phyloP scores from a whole-genome alignment of 2,329 filamentous ascomycete genomes.

The Botrytis squamosa region DNA sequence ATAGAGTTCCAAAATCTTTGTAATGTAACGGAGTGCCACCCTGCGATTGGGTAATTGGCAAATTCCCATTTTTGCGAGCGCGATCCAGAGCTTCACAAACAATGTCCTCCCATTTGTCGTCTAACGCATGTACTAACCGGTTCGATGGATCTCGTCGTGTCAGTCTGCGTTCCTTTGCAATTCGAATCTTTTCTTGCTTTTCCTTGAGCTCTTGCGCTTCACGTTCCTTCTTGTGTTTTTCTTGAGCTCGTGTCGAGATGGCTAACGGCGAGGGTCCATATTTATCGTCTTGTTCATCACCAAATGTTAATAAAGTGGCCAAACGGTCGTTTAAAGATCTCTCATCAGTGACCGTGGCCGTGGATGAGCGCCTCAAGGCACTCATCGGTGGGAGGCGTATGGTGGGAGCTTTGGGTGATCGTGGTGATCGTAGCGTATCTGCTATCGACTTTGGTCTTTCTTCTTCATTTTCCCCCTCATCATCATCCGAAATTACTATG shows the following conservation, averaged over 20 bases:
- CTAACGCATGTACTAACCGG: constrained; percentile 37
- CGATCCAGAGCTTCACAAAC: constrained; percentile 39
- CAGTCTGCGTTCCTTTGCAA: constrained; percentile 33
- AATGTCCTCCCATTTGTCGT: constrained; percentile 42
- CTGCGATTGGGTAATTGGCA: constrained; percentile 46
- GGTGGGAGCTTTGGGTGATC: not conserved
- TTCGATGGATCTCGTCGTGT: constrained; percentile 30
- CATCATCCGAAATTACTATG: constrained; percentile 17
- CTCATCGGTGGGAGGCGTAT: not conserved
- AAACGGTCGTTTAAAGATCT: constrained; percentile 10
- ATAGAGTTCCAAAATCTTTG: constrained; percentile 64
- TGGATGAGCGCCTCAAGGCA: not conserved
- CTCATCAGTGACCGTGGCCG: not conserved
- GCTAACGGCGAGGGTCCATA: not conserved
- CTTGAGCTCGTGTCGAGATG: constrained; percentile 11
- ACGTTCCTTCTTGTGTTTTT: constrained; percentile 8
- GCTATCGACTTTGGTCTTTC: constrained; percentile 7
- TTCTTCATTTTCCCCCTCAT: constrained; percentile 1
- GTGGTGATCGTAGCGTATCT: not conserved
- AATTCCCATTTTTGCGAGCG: constrained; percentile 29
- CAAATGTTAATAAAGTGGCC: constrained; percentile 6
- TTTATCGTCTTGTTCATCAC: constrained; percentile 3
- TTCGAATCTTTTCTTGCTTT: constrained; percentile 26
- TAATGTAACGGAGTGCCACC: constrained; percentile 52
- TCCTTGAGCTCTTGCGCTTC: constrained; percentile 22